phyloP scores from a whole-genome alignment of 352 stramenopile genomes.

The Phytophthora syringae region DNA sequence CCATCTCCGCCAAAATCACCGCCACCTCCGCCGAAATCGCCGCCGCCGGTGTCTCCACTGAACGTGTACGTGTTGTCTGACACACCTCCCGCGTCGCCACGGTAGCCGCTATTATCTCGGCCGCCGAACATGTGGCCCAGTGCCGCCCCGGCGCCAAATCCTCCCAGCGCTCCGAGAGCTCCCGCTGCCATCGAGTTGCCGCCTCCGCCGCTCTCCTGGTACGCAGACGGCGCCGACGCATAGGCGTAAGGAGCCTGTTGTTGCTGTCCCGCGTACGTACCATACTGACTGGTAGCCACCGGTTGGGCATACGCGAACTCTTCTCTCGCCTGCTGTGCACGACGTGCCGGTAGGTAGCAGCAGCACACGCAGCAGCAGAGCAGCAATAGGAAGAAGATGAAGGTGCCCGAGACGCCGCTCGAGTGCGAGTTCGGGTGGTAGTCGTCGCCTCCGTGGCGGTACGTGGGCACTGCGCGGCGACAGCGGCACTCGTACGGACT shows the following conservation, averaged over 20 bases:
- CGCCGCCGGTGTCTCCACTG: slow-evolving; percentile 58
- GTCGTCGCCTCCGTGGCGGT: slow-evolving; percentile 27
- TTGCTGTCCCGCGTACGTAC: slow-evolving; percentile 43
- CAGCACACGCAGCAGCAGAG: slow-evolving; percentile 64
- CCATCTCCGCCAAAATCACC: slow-evolving; percentile 39
- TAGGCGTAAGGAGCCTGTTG: slow-evolving; percentile 54
- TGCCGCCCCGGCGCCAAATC: slow-evolving; percentile 54
- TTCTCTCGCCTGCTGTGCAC: slow-evolving; percentile 35
- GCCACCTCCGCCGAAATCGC: background rate
- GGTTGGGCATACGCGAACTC: slow-evolving; percentile 47
- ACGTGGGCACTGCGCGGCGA: slow-evolving; percentile 26
- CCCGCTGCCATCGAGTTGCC: slow-evolving; percentile 42
- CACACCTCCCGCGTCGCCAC: slow-evolving; percentile 44
- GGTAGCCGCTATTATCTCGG: slow-evolving; percentile 37
- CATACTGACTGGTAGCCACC: slow-evolving; percentile 47
- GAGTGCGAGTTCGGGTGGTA: slow-evolving; percentile 44
- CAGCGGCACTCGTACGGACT: slow-evolving; percentile 73
- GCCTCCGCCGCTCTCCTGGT: slow-evolving; percentile 20
- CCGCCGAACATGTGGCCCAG: slow-evolving; percentile 55
- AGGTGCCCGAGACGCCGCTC: slow-evolving; percentile 33
- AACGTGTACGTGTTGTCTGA: slow-evolving; percentile 55
- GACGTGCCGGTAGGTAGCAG: slow-evolving; percentile 45
- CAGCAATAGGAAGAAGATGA: slow-evolving; percentile 52
- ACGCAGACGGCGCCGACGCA: slow-evolving; percentile 43
- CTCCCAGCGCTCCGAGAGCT: slow-evolving; percentile 52